Conservation (phyloP, 805 yeast genomes). For the Ogataea pilisensis region DNA sequence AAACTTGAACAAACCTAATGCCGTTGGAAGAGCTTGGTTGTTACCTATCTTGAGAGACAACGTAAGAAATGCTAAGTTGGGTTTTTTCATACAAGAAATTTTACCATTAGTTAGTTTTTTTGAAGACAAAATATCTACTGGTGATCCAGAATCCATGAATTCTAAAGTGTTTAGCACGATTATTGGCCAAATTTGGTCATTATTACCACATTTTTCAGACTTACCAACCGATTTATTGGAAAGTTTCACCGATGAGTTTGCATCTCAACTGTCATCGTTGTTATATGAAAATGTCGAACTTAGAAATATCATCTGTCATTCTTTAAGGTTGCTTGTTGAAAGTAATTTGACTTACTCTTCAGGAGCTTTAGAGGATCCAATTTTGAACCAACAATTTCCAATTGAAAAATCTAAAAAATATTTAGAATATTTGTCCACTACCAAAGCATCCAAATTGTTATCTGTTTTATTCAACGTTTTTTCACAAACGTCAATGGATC, state of each 20-base stretch:
- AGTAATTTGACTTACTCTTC: slow-evolving; percentile 61
- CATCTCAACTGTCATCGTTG: slow-evolving; percentile 66
- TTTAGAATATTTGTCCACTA: slow-evolving; percentile 57
- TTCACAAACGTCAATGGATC: slow-evolving; percentile 75
- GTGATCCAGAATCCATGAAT: slow-evolving; percentile 57
- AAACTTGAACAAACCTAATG: slow-evolving; percentile 57
- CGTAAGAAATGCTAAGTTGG: slow-evolving; percentile 64
- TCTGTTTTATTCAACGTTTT: slow-evolving; percentile 90
- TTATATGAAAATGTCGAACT: slow-evolving; percentile 71
- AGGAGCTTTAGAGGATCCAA: slow-evolving; percentile 57
- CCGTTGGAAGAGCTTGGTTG: slow-evolving; percentile 93
- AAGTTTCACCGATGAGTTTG: slow-evolving; percentile 72
- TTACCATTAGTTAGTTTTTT: slow-evolving; percentile 63
- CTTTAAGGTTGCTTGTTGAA: slow-evolving; percentile 72
- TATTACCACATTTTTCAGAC: slow-evolving; percentile 85
- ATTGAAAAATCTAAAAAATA: slow-evolving; percentile 50
- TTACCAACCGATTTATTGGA: slow-evolving; percentile 68
- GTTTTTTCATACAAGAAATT: slow-evolving; percentile 57
- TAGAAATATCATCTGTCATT: slow-evolving; percentile 80
- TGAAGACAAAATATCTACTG: slow-evolving; percentile 40
- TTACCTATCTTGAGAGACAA: slow-evolving; percentile 87
- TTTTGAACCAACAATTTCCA: slow-evolving; percentile 60
- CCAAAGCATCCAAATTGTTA: slow-evolving; percentile 64
- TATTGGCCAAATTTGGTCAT: slow-evolving; percentile 87
- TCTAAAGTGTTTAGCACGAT: slow-evolving; percentile 78